Evolutionary conservation across 257 asterid genomes (phyloP).

Genomic region (Nicotiana otophora): DNA sequence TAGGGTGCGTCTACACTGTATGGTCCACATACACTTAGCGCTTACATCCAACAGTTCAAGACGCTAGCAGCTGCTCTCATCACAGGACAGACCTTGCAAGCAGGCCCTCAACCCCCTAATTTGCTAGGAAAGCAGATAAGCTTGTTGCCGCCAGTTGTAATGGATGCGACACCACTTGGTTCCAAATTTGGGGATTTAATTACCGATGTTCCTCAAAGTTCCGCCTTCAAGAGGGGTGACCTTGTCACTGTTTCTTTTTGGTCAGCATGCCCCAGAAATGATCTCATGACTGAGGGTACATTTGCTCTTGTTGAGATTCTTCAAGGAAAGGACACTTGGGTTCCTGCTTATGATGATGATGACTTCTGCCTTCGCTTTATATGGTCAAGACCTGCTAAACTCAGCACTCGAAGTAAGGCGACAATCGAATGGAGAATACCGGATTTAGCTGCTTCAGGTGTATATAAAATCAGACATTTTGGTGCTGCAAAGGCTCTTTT

Average conservation of each 20-base stretch:
- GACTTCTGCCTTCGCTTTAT: slow-evolving; percentile 78
- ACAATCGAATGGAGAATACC: slow-evolving; percentile 82
- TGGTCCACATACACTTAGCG: slow-evolving; percentile 87
- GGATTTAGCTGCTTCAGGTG: slow-evolving; percentile 61
- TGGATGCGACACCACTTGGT: slow-evolving; percentile 67
- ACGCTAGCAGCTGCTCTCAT: slow-evolving; percentile 62
- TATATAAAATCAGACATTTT: slow-evolving; percentile 75
- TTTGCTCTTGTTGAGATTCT: slow-evolving; percentile 85
- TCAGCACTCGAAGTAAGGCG: slow-evolving; percentile 73
- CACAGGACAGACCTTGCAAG: slow-evolving; percentile 41
- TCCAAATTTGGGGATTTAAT: slow-evolving; percentile 63
- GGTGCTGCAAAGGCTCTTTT: slow-evolving; percentile 78
- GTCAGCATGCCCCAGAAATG: slow-evolving; percentile 94
- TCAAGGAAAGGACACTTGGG: slow-evolving; percentile 61
- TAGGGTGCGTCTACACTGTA: slow-evolving; percentile 94
- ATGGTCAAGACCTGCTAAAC: slow-evolving; percentile 84
- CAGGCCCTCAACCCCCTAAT: slow-evolving; percentile 86
- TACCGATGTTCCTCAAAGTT: slow-evolving; percentile 63
- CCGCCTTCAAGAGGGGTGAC: slow-evolving; percentile 59
- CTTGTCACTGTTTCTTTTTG: slow-evolving; percentile 67
- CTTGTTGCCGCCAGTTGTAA: slow-evolving; percentile 62
- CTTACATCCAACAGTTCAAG: slow-evolving; percentile 81
- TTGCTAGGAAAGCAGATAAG: slow-evolving; percentile 68
- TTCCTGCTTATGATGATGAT: slow-evolving; percentile 81
- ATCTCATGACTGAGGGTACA: slow-evolving; percentile 96